These are phyloP conservation scores for Quercus suber DNA, from an alignment of 306 rosid species.

Conservation along the genomic window DNA sequence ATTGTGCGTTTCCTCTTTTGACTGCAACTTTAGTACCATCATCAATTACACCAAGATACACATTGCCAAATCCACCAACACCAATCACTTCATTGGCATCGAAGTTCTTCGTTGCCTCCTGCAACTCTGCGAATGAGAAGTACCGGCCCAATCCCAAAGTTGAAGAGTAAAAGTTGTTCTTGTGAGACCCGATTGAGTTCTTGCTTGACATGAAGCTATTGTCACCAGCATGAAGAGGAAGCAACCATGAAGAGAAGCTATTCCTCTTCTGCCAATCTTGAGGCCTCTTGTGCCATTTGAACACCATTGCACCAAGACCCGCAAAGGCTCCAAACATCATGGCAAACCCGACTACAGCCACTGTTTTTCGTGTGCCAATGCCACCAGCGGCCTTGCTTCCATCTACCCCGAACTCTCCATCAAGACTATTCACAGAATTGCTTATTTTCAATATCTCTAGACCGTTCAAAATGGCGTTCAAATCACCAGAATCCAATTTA, in stretches of 20 bases:
- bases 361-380: slow-evolving; percentile 33
- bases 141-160: slow-evolving; percentile 46
- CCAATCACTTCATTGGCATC: slow-evolving; percentile 49
- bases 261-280: slow-evolving; percentile 66
- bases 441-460: slow-evolving; percentile 57
- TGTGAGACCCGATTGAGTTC: slow-evolving; percentile 41
- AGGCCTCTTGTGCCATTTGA: slow-evolving; percentile 67
- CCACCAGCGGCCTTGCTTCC: slow-evolving; percentile 9
- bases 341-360: slow-evolving; percentile 55
- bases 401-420: slow-evolving; percentile 57
- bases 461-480: slow-evolving; percentile 48
- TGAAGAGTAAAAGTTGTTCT: slow-evolving; percentile 44
- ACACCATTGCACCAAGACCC: slow-evolving; percentile 62
- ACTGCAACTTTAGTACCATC: slow-evolving; percentile 57
- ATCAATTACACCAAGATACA: slow-evolving; percentile 50
- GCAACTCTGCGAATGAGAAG: slow-evolving; percentile 48
- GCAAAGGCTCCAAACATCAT: slow-evolving; percentile 67
- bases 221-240: slow-evolving; percentile 56
- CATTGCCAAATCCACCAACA: slow-evolving; percentile 65
- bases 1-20: slow-evolving; percentile 65
- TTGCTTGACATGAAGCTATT: slow-evolving; percentile 46
- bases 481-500: not conserved
- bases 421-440: slow-evolving; percentile 52
- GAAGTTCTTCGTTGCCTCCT: slow-evolving; percentile 59
- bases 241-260: slow-evolving; percentile 65